Evolutionary conservation across 306 rosid genomes (phyloP), one percentile per base, ranked within the genome.

Genomic region (Pyrus pyrifolia): DNA sequence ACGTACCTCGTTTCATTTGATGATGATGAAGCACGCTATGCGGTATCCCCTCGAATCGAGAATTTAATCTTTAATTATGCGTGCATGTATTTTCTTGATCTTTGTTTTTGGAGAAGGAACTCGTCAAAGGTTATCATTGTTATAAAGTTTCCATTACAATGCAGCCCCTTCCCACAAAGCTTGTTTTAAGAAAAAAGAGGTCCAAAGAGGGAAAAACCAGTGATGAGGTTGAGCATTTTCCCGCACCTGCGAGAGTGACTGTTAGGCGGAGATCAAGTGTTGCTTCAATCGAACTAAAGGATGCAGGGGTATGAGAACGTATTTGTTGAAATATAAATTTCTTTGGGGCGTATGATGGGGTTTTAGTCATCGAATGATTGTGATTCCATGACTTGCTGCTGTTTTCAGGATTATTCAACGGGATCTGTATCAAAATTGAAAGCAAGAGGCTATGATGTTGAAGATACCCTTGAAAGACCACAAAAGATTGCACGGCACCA

Each of bases 121-220:
- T 76, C 59, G 31, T 61, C 49, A 60, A 57, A 23, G 40, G 11
- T 66, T 45, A 67, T 45, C 74, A 1, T 53, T 55, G 52, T 13
- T 73, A 57, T 76, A 76, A 67, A 57, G 69, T 17, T 63, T 80
- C 53, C 59, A 49, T 71, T 83, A 64, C 70, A 78, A 42, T 71
- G 77, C 96, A 96, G 99, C 97, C 99, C 44, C 99, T 96, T 83
- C 97, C 99, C 23, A 89, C 92, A 25, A 95, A 92, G 84, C 93
- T 96, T 71, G 86, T 89, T 74, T 81, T 91, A 79, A 91, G 97
- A 74, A 92, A 96, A 78, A 96, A 96, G 90, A 90, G 97, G 86
- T 87, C 99, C 33, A 89, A 77, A 80, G 99, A 96, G 81, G 99
- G 93, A 74, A 88, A 95, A 87, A 83, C 93, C 15, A 83, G 68